Percentiles rank a stretch among this genome's conserved stretches.
phyloP scores from a whole-genome alignment of 371 early-diverging fungal species.

The Funneliformis caledonium region DNA sequence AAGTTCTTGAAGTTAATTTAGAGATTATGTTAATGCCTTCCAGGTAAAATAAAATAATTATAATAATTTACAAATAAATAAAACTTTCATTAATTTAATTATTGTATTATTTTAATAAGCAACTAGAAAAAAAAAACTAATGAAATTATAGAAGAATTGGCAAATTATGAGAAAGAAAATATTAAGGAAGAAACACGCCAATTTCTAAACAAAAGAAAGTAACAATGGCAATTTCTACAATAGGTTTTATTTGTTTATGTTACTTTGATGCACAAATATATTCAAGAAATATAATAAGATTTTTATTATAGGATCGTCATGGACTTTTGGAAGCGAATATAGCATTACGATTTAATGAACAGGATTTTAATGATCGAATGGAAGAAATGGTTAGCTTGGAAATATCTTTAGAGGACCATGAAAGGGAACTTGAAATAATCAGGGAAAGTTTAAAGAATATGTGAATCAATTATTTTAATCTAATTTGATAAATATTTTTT shows the following conservation, averaged over 20 bases:
- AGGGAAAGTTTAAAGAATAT: constrained; percentile 75
- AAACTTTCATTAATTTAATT: neutral
- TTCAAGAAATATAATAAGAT: neutral
- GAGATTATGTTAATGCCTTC: constrained; percentile 69
- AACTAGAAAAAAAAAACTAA: constrained; percentile 60
- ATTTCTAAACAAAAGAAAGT: constrained; percentile 74
- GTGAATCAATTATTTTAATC: neutral
- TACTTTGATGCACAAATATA: neutral
- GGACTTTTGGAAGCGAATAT: no score
- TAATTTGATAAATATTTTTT: neutral
- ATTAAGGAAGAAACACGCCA: constrained; percentile 82
- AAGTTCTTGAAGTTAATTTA: constrained; percentile 60
- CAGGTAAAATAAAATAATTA: constrained; percentile 48
- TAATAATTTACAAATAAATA: neutral
- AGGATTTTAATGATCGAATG: no score
- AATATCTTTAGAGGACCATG: constrained; percentile 66
- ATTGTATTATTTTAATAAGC: constrained; percentile 45
- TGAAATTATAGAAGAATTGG: constrained; percentile 62
- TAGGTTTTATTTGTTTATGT: constrained; percentile 38
- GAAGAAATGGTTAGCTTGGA: constrained; percentile 61
- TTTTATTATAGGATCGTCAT: neutral
- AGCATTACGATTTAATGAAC: no score
- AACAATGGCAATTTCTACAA: constrained; percentile 62
- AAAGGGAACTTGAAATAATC: constrained; percentile 76
- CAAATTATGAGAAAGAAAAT: constrained; percentile 75